Conservation (phyloP, 2,329 filamentous ascomycete genomes). For the Sarocladium kiliense region DNA sequence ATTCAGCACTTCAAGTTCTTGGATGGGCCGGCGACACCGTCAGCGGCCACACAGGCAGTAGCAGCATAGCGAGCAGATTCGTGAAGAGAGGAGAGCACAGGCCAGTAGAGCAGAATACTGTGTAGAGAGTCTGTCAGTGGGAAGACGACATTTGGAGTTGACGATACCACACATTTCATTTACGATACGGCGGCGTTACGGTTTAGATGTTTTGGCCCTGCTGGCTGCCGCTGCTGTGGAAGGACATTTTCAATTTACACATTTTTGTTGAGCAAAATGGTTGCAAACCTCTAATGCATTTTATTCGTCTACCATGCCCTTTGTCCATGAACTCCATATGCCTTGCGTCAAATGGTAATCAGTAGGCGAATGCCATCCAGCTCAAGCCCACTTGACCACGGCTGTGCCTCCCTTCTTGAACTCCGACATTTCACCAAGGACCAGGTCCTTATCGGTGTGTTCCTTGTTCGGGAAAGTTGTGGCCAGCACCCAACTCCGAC, state of each 20-base stretch:
- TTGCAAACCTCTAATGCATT: not conserved
- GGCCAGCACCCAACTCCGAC: constrained; percentile 66
- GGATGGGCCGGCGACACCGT: constrained; percentile 39
- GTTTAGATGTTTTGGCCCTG: not conserved
- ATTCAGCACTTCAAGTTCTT: constrained; percentile 72
- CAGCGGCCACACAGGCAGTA: constrained; percentile 9
- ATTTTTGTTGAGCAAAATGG: not conserved
- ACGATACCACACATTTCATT: constrained; percentile 11
- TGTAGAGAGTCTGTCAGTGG: no score
- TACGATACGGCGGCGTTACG: not conserved
- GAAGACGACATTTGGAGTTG: constrained; percentile 9
- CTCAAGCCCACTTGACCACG: constrained; percentile 54
- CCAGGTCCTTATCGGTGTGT: constrained; percentile 59
- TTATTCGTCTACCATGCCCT: not conserved
- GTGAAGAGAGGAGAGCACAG: no score
- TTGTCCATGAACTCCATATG: not conserved
- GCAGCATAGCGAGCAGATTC: no score
- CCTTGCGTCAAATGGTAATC: not conserved
- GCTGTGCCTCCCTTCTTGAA: constrained; percentile 63
- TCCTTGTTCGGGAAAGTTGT: constrained; percentile 84
- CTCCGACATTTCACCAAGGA: constrained; percentile 56
- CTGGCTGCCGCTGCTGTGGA: not conserved
- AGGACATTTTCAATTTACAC: not conserved
- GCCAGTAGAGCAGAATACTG: no score
- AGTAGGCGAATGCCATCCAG: not conserved